Percentiles rank a stretch among this genome's conserved stretches.
phyloP scores from a whole-genome alignment of 306 rosid genomes.

The Cucurbita pepo region DNA sequence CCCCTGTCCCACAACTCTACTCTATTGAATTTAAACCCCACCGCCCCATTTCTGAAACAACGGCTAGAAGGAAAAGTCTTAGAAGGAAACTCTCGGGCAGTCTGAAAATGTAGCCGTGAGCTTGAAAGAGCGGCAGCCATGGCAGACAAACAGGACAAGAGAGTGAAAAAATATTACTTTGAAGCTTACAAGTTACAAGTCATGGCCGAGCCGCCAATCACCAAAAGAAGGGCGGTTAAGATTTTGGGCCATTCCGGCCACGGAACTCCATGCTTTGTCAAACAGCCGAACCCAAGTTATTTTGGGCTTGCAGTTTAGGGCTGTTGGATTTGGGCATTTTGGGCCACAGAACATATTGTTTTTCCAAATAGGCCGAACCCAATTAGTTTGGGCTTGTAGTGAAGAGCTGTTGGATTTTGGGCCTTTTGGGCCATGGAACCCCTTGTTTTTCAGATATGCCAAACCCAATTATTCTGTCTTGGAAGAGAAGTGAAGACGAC shows the following conservation, averaged over 20 bases:
- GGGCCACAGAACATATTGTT: too few species aligned
- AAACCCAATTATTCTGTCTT: too few species aligned
- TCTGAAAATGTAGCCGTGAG: slow-evolving; percentile 9
- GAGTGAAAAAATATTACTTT: not conserved
- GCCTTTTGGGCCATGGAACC: too few species aligned
- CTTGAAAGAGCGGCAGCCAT: slow-evolving; percentile 29
- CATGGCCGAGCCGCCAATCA: not conserved
- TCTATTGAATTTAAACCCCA: not conserved
- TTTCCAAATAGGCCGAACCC: too few species aligned
- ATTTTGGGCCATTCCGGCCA: not conserved
- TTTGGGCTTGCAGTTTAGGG: not conserved
- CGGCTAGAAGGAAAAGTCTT: not conserved
- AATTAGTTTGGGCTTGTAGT: too few species aligned
- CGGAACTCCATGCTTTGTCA: not conserved
- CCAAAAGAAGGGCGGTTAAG: not conserved
- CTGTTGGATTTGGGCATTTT: too few species aligned
- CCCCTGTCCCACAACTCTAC: not conserved
- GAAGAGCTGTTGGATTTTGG: too few species aligned
- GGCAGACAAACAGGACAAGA: slow-evolving; percentile 1
- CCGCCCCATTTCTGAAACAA: not conserved
- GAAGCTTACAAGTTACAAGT: not conserved
- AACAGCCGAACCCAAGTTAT: not conserved
- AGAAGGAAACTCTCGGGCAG: slow-evolving; percentile 4
- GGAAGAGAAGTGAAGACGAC: too few species aligned
- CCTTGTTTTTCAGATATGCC: too few species aligned